Base-by-base conservation (phyloP, 306 rosid species). In the Cucumis hystrix region DNA sequence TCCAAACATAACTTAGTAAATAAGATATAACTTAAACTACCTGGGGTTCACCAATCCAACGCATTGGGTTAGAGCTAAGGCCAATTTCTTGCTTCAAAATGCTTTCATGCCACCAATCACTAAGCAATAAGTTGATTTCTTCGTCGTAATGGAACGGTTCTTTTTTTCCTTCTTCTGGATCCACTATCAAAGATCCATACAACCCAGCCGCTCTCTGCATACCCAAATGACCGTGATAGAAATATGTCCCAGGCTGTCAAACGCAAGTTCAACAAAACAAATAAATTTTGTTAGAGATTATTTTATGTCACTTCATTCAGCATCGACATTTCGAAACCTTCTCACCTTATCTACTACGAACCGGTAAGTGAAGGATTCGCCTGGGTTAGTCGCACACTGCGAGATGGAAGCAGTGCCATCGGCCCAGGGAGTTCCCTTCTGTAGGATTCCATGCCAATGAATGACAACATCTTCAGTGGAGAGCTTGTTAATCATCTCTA, bases 361-460 rank as follows among this genome's bases (percentile, higher is more conserved):
- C 49, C 84, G 84, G 63, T 93, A 94, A 2, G 58, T 43, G 74
- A 82, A 94, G 10, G 90, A 86, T 30, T 91, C 97, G 12, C 98
- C 96, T 6, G 98, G 96, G 67, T 90, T 87, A 65, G 89, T 87
- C 37, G 90, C 88, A 78, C 98, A 94, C 77, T 94, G 98, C 0
- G 97, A 91, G 43, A 94, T 90, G 39, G 91, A 82, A 25, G 98
- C 96, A 43, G 96, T 93, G 57, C 97, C 98, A 79, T 91, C 97
- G 0, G 96, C 98, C 98, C 97, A 90, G 3, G 98, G 96, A 15
- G 91, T 91, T 56, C 90, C 96, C 10, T 69, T 1, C 89, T 92
- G 81, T 11, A 80, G 3, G 61, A 93, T 88, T 64, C 97, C 98
- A 78, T 91, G 98, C 97, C 97, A 93, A 70, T 93, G 97, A 79